These are phyloP conservation scores for Neurospora sp. DNA, from an alignment of 495 filamentous ascomycete species.

Conservation along the genomic window DNA sequence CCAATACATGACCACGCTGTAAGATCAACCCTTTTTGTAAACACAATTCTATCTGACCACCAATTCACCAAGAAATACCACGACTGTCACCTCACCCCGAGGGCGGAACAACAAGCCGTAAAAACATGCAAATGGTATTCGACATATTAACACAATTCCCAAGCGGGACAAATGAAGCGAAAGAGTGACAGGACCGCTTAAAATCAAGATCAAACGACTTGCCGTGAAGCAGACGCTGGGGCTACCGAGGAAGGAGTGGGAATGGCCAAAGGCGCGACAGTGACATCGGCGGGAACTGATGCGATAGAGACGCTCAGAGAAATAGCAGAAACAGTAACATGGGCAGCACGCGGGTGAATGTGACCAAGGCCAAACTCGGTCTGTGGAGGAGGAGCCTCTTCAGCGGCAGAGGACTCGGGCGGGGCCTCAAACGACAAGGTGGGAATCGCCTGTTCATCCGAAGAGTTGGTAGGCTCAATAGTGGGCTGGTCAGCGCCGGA, in stretches of 20 bases:
- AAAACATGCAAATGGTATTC: slow-evolving; percentile 18
- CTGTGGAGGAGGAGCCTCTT: slow-evolving; percentile 7
- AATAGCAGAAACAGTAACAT: background rate
- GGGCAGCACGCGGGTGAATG: background rate
- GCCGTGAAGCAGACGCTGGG: background rate
- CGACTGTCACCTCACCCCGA: slow-evolving; percentile 1
- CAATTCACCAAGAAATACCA: slow-evolving; percentile 8
- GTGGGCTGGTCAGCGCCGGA: background rate
- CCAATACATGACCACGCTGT: slow-evolving; percentile 10
- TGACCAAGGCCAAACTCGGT: slow-evolving; percentile 8
- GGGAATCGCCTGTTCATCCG: background rate
- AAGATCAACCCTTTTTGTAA: slow-evolving; percentile 8
- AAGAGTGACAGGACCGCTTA: slow-evolving; percentile 2
- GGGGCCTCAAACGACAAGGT: background rate
- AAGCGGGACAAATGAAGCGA: slow-evolving; percentile 7
- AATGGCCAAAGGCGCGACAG: background rate
- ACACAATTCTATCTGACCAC: slow-evolving; percentile 13
- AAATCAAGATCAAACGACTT: background rate
- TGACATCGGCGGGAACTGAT: background rate
- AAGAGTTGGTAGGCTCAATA: background rate
- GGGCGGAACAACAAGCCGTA: background rate
- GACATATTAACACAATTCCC: slow-evolving; percentile 9
- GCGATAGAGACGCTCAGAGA: background rate
- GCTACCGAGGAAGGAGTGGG: background rate
- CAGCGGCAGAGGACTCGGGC: background rate